These are phyloP conservation scores for Paraconiothyrium brasiliense DNA, from an alignment of 2,329 filamentous ascomycete species.

Conservation along the genomic window DNA sequence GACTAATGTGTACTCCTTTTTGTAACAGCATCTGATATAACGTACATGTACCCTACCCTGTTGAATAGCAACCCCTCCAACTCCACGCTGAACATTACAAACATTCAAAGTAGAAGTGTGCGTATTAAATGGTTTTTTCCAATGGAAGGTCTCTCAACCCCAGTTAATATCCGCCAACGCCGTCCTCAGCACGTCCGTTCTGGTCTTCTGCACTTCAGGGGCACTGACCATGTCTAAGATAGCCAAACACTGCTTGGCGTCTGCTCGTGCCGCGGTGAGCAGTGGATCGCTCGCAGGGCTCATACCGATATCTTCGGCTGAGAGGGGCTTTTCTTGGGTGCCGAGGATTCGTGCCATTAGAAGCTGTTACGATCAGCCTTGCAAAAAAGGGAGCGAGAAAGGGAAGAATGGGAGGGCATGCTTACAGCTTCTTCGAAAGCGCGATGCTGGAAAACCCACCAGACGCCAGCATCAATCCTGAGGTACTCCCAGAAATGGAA, in stretches of 20 bases:
- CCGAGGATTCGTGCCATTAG: slow-evolving; percentile 52
- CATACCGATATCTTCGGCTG: slow-evolving; percentile 32
- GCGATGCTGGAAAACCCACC: slow-evolving; percentile 86
- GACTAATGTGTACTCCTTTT: neutral
- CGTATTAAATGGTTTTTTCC: neutral
- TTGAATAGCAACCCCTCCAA: neutral
- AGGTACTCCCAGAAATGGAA: slow-evolving; percentile 77
- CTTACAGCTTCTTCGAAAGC: slow-evolving; percentile 80
- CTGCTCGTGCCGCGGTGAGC: slow-evolving; percentile 53
- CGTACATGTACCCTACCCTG: neutral
- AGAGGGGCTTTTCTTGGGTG: slow-evolving; percentile 45
- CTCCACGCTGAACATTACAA: slow-evolving; percentile 2
- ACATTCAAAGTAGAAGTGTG: neutral
- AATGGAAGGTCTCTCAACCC: slow-evolving; percentile 8
- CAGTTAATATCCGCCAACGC: slow-evolving; percentile 54
- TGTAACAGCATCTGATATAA: neutral
- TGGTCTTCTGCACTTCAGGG: slow-evolving; percentile 59
- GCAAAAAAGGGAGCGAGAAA: neutral
- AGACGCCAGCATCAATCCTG: slow-evolving; percentile 76
- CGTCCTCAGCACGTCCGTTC: slow-evolving; percentile 57
- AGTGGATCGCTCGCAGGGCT: slow-evolving; percentile 44
- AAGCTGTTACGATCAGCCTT: slow-evolving; percentile 36
- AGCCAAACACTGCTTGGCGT: slow-evolving; percentile 56
- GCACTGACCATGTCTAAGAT: slow-evolving; percentile 56
- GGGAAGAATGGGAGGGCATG: slow-evolving; percentile 40